Evolutionary conservation across 768 basidiomycete species (phyloP), one percentile per base, ranked within the genome.

Genomic region (Mycena leptocephala): DNA sequence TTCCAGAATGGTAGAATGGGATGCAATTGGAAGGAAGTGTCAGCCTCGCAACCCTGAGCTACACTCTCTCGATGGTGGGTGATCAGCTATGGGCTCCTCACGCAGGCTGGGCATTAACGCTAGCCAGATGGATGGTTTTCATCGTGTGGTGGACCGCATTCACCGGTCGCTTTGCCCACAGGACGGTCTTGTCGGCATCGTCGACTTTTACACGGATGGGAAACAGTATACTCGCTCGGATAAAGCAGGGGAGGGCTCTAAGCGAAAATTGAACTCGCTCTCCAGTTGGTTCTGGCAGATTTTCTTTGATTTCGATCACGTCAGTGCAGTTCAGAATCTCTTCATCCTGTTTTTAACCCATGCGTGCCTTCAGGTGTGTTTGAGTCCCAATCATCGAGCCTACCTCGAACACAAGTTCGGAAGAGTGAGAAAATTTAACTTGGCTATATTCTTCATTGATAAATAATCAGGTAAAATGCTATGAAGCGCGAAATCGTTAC

Each of bases 141-240:
- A 67, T 32, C 6, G 13, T 22, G 48, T 67, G 20, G n/a, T 67
- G 8, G 65, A 67, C 33, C 48, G 65, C 28, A n/a, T 67, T 67
- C 48, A 67, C 51, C 48, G n/a, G 13, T 22, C 30, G 9, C 56
- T 67, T 95, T 16, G 16, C 20, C 16, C 20, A 6, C 43, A 20
- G 22, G 11, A 85, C 5, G 94, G 94, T 28, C 78, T 95, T 0
- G 81, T 95, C 16, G 89, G 90, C 33, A 93, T 95, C n/a, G 92
- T 88, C 43, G 94, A 95, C 32, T 48, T 70, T n/a, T 35, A 46
- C 58, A 61, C 43, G 7, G 16, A 18, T 3, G 58, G 18, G 3
- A 59, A 48, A 10, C 69, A 30, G 22, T 22, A 32, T 46, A 46
- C 16, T 26, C 32, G 28, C 22, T 22, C 39, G 46, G 68, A 59